A percentile compares a stretch with the other conserved stretches of the same genome.
These are phyloP conservation scores for Poronia punctata DNA, from an alignment of 495 filamentous ascomycete genomes.

Conservation along the genomic window DNA sequence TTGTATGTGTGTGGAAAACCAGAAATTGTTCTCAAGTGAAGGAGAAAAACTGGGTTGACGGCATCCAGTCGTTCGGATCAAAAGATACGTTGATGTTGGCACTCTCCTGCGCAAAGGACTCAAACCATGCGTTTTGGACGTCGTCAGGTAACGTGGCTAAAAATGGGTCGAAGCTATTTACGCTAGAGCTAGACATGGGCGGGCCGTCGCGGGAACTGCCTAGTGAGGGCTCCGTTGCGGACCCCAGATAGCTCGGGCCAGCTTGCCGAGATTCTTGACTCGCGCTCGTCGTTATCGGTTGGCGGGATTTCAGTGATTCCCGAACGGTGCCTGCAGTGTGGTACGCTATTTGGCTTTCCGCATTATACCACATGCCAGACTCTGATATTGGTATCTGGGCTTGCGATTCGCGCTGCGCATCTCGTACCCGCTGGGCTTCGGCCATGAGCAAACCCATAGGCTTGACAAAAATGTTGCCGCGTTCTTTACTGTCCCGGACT, in stretches of 20 bases:
- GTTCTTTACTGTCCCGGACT: constrained; percentile 2
- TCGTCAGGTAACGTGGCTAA: constrained; percentile 3
- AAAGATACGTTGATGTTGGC: not conserved
- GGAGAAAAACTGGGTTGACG: not conserved
- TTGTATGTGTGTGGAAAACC: too few species aligned
- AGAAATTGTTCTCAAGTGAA: too few species aligned
- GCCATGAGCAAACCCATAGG: constrained; percentile 5
- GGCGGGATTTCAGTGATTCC: not conserved
- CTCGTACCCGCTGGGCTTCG: constrained; percentile 3
- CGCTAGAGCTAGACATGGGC: not conserved
- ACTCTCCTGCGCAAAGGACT: not conserved
- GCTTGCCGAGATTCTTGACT: not conserved
- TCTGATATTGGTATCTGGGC: not conserved
- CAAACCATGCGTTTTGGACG: constrained; percentile 5
- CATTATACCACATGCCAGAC: not conserved
- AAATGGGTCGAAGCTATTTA: constrained; percentile 3
- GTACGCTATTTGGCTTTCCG: not conserved
- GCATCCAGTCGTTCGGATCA: too few species aligned
- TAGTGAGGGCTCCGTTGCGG: not conserved
- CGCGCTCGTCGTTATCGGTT: not conserved
- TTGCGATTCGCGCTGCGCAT: constrained; percentile 1
- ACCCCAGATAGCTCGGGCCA: not conserved
- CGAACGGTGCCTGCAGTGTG: not conserved
- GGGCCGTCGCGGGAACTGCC: not conserved
- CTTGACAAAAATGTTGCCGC: constrained; percentile 5